Evolutionary conservation across 768 basidiomycete genomes (phyloP).

Genomic region (Lentinus brumalis): DNA sequence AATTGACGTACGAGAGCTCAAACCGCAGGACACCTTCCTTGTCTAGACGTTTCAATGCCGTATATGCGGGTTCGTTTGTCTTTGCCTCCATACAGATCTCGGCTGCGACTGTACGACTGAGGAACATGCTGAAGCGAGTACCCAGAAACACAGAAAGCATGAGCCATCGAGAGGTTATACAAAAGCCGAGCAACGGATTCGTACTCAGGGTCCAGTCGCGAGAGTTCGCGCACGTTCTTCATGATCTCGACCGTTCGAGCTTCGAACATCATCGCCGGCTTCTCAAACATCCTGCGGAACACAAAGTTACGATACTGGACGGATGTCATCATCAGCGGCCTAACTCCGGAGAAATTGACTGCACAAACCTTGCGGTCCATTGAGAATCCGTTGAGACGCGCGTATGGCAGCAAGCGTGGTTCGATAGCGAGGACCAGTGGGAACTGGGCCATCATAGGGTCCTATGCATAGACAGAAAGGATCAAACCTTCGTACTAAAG

Average conservation of each 20-base stretch:
- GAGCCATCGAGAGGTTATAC: constrained; percentile 8
- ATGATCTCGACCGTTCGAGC: constrained; percentile 63
- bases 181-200: constrained; percentile 19
- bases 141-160: constrained; percentile 3
- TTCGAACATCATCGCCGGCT: constrained; percentile 50
- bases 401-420: constrained; percentile 71
- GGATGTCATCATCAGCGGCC: constrained; percentile 3
- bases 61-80: constrained; percentile 67
- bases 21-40: constrained; percentile 68
- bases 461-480: constrained; percentile 40
- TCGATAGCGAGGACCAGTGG: constrained; percentile 78
- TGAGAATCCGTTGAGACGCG: constrained; percentile 70
- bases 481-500: constrained; percentile 1
- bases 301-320: constrained; percentile 78
- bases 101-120: constrained; percentile 80
- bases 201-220: constrained; percentile 68
- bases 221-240: constrained; percentile 70
- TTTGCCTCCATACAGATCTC: constrained; percentile 84
- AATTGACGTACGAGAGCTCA: constrained; percentile 55
- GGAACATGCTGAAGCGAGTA: constrained; percentile 63
- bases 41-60: constrained; percentile 67
- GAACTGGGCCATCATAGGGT: constrained; percentile 77
- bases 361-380: constrained; percentile 73
- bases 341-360: constrained; percentile 6
- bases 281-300: constrained; percentile 86